Evolutionary conservation across 768 basidiomycete genomes (phyloP).

Genomic region (Gelatoporia subvermispora): DNA sequence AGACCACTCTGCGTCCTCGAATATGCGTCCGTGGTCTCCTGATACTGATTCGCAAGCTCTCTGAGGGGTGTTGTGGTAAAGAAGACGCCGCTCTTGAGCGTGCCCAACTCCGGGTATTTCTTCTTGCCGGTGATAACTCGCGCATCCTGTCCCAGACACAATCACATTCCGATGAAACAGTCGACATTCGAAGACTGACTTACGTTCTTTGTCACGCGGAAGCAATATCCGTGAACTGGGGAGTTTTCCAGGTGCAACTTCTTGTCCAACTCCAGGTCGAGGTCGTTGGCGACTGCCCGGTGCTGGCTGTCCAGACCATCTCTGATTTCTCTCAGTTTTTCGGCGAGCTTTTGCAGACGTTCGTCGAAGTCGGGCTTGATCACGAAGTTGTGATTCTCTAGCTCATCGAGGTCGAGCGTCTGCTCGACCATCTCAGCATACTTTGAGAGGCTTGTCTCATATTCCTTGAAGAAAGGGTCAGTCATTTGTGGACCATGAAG

Average conservation of each 20-base stretch:
- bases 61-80: slow-evolving; percentile 82
- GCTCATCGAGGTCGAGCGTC: slow-evolving; percentile 85
- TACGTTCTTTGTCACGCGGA: slow-evolving; percentile 88
- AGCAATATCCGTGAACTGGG: slow-evolving; percentile 84
- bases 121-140: slow-evolving; percentile 55
- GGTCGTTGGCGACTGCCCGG: slow-evolving; percentile 55
- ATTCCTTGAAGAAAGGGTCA: slow-evolving; percentile 41
- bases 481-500: background rate
- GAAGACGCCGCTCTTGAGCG: slow-evolving; percentile 80
- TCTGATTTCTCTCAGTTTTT: slow-evolving; percentile 61
- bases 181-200: slow-evolving; percentile 18
- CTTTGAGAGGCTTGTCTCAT: slow-evolving; percentile 58
- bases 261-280: slow-evolving; percentile 84
- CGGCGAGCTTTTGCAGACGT: slow-evolving; percentile 61
- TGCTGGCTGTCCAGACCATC: slow-evolving; percentile 86
- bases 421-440: slow-evolving; percentile 94
- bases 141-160: slow-evolving; percentile 57
- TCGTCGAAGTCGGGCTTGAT: slow-evolving; percentile 92
- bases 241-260: slow-evolving; percentile 95
- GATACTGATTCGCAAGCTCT: slow-evolving; percentile 64
- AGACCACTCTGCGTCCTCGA: slow-evolving; percentile 70
- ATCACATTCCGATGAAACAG: background rate
- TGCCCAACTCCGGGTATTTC: slow-evolving; percentile 78
- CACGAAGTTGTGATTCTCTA: slow-evolving; percentile 82
- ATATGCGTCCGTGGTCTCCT: slow-evolving; percentile 65